These are phyloP conservation scores for Herpetospermum pedunculosum DNA, from an alignment of 306 rosid genomes.

Conservation along the genomic window DNA sequence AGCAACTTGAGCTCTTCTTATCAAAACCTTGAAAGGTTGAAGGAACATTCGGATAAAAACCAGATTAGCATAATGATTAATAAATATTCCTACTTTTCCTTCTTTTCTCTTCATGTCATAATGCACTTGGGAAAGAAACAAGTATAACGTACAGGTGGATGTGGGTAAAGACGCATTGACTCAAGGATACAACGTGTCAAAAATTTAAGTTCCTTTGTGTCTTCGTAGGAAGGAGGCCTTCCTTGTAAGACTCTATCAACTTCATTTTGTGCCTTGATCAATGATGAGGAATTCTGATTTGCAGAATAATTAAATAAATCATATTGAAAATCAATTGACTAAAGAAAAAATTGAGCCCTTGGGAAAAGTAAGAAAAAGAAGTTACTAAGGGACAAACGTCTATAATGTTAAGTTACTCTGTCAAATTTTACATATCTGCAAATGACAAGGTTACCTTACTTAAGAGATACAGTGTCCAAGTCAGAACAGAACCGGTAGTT, in stretches of 20 bases:
- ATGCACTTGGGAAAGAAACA: slow-evolving; percentile 4
- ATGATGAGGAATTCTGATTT: slow-evolving; percentile 44
- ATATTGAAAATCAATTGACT: background rate
- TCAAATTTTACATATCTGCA: background rate
- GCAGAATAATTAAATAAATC: slow-evolving; percentile 5
- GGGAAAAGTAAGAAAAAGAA: background rate
- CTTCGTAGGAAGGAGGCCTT: slow-evolving; percentile 62
- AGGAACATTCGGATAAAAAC: background rate
- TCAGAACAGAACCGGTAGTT: slow-evolving; percentile 86
- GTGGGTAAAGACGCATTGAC: slow-evolving; percentile 84
- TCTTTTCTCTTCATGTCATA: background rate
- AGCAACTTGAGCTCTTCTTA: slow-evolving; percentile 86
- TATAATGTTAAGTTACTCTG: background rate
- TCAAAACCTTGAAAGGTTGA: slow-evolving; percentile 50
- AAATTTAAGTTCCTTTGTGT: slow-evolving; percentile 68
- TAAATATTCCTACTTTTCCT: background rate
- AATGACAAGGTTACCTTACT: slow-evolving; percentile 51
- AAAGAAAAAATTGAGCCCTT: background rate
- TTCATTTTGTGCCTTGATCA: slow-evolving; percentile 74
- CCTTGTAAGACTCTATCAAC: slow-evolving; percentile 76
- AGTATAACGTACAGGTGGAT: slow-evolving; percentile 66
- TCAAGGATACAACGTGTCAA: slow-evolving; percentile 72
- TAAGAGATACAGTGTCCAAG: slow-evolving; percentile 94
- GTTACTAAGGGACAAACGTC: background rate
- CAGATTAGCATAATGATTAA: background rate